Base-by-base conservation (phyloP, 2,329 filamentous ascomycete genomes). In the Aspergillus sp. region DNA sequence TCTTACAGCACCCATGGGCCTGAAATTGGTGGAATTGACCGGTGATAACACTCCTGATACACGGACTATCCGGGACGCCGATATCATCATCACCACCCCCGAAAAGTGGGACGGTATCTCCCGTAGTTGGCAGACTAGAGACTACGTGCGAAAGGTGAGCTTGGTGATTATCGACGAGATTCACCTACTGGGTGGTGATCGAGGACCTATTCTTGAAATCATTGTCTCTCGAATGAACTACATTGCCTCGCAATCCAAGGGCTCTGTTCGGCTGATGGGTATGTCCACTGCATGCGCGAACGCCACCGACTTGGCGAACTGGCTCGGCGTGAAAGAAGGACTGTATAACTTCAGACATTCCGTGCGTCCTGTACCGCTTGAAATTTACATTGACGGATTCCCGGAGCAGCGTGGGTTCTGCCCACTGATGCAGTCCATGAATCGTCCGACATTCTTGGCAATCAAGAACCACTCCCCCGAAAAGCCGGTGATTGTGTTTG, bases 41-140 rank as follows among this genome's bases (percentile, higher is more conserved):
- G 93, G 90, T 81, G 95, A 99, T 79, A 99, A 98, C 71, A 99
- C 96, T 0, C 96, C 96, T 0, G 95, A 99, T 72, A 99, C 95
- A 0, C 85, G 92, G 54, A 97, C 94, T 0, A 99, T 99, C 69
- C 87, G 93, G 68, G 90, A 98, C 72, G 95, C 95, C 3, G 95
- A 99, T 73, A 92, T 99, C 63, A 99, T 99, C 69, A 92, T 99
- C 70, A 99, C 95, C 0, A 99, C 96, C 0, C 96, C 95, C n/a
- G 95, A 99, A 79, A 99, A 99, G 75, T 99, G 95, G 95, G 96
- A 99, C 73, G 96, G 96, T 85, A 98, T 99, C 68, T 96, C 92
- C 69, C 90, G 95, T 85, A 96, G 91, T 71, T 99, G 96, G 95
- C 93, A 98, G 76, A 98, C 94, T 5, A 90, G 95, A 86, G 90